Evolutionary conservation across 352 stramenopile species (phyloP), one percentile per base, ranked within the genome.

Genomic region (Paralagenidium karlingii): DNA sequence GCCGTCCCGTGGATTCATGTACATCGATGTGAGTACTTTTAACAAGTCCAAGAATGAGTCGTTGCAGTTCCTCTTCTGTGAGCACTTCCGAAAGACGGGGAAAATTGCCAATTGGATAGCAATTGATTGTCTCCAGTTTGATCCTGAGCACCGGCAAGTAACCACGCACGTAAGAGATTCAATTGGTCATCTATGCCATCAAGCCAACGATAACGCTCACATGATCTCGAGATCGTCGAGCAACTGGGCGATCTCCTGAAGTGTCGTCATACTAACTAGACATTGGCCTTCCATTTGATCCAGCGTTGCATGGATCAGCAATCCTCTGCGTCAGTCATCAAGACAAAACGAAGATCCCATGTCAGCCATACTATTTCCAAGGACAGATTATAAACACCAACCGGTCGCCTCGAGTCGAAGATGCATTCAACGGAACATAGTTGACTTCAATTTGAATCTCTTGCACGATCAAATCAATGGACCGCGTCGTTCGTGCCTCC

Each of bases 141-240:
- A 82, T 80, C 68, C 74, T 87, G 38, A 10, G 9, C 29, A 34
- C 16, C 12, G 13, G 21, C 12, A 52, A 44, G 26, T 47, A 24
- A 39, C 21, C 18, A 10, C 15, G 11, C 15, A 15, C 28, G 28
- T 32, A 11, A 32, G 28, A 11, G 11, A 13, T 11, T 11, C 11
- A 32, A 32, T 13, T 32, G 28, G 11, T 32, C 15, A 32, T 11
- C n/a, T n/a, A n/a, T 32, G 11, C 28, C 15, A 32, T 32, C 11
- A 15, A 32, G 28, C 11, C 15, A 32, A 13, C 11, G 11, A 32
- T n/a, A 18, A 24, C 3, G 60, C 65, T 27, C 53, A 84, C 70
- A 82, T 82, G 31, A 81, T 79, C 24, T 84, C 70, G 0, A 84
- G 45, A 26, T 82, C 70, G 18, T 81, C 67, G 5, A 77, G 55